Base-by-base conservation (phyloP, 257 asterid species). In the Paraleonurus japonicus region DNA sequence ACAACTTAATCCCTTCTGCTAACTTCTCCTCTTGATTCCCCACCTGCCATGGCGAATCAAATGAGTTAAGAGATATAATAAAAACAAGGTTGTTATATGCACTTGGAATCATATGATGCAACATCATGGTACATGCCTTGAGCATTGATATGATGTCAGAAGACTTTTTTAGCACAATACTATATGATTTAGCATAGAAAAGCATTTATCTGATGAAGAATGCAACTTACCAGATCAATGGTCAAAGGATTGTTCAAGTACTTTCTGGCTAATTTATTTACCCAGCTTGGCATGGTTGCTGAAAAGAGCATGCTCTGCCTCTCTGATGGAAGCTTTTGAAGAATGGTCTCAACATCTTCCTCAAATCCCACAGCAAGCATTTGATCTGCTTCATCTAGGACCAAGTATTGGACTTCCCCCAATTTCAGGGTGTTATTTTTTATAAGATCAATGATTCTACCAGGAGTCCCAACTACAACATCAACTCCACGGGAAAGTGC, bases 311-410 rank as follows among this genome's bases (percentile, higher is more conserved):
- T 95, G 87, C 88, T 92, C 88, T 95, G 98, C 84, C 98, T 81
- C 85, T 84, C 20, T 43, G 87, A 50, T 50, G 97, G 98, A 76
- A 92, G 90, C 74, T 76, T 86, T 75, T 84, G 83, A 70, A 95
- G 72, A 77, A 95, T 95, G 53, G 68, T 59, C 75, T 95, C 99
- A 16, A 95, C 99, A 32, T 85, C 99, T 81, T 95, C 95, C 81
- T 95, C 99, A 82, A 95, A 95, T 64, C 99, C 99, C 79, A 95
- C 99, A 16, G 99, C 99, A 76, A 95, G 99, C 99, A 95, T 95
- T 81, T 91, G 98, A 87, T 92, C 97, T 8, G 99, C 98, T 82
- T 95, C 99, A 66, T 95, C 99, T 19, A 95, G 96, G 70, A 95
- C 98, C 90, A 95, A 81, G 80, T 84, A 88, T 74, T 85, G 81